Evolutionary conservation across 768 basidiomycete genomes (phyloP).

Genomic region (Auricularia heimuer): DNA sequence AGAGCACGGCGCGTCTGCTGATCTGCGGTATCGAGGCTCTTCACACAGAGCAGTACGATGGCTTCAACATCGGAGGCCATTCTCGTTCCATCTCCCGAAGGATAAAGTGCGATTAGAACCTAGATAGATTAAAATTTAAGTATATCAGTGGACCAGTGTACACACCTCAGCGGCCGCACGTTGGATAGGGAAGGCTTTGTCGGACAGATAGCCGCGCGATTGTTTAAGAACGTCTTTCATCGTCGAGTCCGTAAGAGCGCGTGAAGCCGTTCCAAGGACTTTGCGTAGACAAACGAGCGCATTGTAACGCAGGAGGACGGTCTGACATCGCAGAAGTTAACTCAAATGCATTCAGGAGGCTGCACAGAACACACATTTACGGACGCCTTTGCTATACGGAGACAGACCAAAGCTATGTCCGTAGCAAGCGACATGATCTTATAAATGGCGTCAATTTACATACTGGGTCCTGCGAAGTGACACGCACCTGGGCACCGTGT

Average conservation of each 20-base stretch:
- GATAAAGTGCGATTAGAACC: conserved; percentile 51
- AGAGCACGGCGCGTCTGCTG: conserved; percentile 74
- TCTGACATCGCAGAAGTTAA: conserved; percentile 30
- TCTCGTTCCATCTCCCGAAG: conserved; percentile 44
- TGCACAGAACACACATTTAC: conserved; percentile 47
- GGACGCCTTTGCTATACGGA: conserved; percentile 57
- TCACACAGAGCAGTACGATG: conserved; percentile 55
- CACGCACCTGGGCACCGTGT: conserved; percentile 72
- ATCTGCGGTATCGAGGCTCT: conserved; percentile 73
- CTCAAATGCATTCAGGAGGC: neutral
- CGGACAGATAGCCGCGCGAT: conserved; percentile 60
- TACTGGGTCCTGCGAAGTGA: neutral
- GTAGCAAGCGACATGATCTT: conserved; percentile 95
- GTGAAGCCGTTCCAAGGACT: conserved; percentile 67
- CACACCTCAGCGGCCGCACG: conserved; percentile 71
- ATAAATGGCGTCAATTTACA: neutral
- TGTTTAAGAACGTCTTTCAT: conserved; percentile 79
- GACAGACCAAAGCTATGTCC: conserved; percentile 58
- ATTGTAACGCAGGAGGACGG: conserved; percentile 73
- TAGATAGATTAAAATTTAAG: conserved; percentile 20
- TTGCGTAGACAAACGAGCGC: conserved; percentile 72
- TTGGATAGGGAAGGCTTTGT: conserved; percentile 80
- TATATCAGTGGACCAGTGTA: conserved; percentile 3
- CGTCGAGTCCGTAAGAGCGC: conserved; percentile 70
- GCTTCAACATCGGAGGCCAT: conserved; percentile 67